phyloP scores from a whole-genome alignment of 345 rosid species.

The Conringia planisiliqua region DNA sequence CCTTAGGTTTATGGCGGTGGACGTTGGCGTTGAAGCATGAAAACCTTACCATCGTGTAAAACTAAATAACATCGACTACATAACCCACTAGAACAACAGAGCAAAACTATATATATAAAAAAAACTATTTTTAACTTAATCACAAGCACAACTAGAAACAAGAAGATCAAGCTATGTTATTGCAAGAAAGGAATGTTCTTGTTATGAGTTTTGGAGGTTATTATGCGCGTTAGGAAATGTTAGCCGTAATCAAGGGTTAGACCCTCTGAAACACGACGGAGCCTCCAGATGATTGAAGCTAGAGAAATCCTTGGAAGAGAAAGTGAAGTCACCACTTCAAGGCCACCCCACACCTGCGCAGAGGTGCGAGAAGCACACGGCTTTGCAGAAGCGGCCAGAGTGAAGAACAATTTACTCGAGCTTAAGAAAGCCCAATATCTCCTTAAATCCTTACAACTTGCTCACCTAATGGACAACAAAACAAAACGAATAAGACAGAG shows the following conservation, averaged over 20 bases:
- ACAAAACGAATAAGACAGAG: background rate
- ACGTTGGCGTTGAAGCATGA: conserved; percentile 72
- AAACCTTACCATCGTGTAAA: conserved; percentile 74
- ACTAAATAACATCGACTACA: conserved; percentile 28
- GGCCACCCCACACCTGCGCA: conserved; percentile 86
- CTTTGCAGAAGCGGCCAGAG: conserved; percentile 94
- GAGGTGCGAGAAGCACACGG: conserved; percentile 86
- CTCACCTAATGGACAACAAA: conserved; percentile 13
- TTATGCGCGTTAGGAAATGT: conserved; percentile 30
- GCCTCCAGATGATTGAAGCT: conserved; percentile 84
- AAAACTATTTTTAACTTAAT: conserved; percentile 5
- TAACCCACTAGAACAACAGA: background rate
- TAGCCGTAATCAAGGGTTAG: conserved; percentile 96
- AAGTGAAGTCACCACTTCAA: conserved; percentile 44
- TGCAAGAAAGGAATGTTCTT: conserved; percentile 3
- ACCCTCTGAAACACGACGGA: conserved; percentile 86
- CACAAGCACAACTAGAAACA: conserved; percentile 30
- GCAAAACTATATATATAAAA: conserved; percentile 7
- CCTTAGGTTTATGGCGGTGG: conserved; percentile 60
- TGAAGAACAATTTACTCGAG: conserved; percentile 52
- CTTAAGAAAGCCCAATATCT: conserved; percentile 45
- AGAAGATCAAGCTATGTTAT: conserved; percentile 14
- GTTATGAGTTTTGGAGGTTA: conserved; percentile 22
- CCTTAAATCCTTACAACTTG: background rate
- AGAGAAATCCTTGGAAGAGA: conserved; percentile 68